These are phyloP conservation scores for Arctium lappa DNA, from an alignment of 129 eudicot species.

Conservation along the genomic window DNA sequence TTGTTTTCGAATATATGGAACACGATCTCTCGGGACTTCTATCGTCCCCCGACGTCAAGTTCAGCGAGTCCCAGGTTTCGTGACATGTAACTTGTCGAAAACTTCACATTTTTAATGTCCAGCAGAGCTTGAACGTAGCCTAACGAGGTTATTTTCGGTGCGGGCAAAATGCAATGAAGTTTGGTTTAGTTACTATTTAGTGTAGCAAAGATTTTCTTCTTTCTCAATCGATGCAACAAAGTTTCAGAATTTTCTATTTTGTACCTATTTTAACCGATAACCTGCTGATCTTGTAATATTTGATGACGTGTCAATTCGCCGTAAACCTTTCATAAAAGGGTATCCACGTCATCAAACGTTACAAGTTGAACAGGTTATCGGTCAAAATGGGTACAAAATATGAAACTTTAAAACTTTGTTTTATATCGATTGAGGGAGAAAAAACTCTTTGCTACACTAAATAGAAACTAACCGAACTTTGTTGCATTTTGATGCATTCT, in stretches of 20 bases:
- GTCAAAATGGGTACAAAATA: neutral
- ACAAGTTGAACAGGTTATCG: neutral
- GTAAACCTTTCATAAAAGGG: neutral
- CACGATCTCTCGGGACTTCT: conserved; percentile 74
- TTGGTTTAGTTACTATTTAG: neutral
- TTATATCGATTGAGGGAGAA: neutral
- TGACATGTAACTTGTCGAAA: conserved; percentile 17
- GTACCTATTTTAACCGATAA: neutral
- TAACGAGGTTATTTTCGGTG: conserved; percentile 2
- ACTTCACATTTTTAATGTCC: neutral
- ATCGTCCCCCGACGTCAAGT: conserved; percentile 65
- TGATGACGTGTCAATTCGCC: neutral
- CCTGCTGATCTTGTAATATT: neutral
- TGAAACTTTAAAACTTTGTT: neutral
- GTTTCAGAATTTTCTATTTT: neutral
- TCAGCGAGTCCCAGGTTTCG: conserved; percentile 71
- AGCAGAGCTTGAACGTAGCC: conserved; percentile 1
- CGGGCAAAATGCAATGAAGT: neutral
- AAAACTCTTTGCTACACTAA: neutral
- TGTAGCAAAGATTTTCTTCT: neutral
- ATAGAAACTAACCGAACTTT: neutral
- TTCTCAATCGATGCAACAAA: neutral
- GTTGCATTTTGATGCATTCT: neutral
- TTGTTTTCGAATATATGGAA: conserved; percentile 91
- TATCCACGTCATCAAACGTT: neutral